Evolutionary conservation across 2,329 filamentous ascomycete species (phyloP).

Genomic region (Clarireedia hainanense): DNA sequence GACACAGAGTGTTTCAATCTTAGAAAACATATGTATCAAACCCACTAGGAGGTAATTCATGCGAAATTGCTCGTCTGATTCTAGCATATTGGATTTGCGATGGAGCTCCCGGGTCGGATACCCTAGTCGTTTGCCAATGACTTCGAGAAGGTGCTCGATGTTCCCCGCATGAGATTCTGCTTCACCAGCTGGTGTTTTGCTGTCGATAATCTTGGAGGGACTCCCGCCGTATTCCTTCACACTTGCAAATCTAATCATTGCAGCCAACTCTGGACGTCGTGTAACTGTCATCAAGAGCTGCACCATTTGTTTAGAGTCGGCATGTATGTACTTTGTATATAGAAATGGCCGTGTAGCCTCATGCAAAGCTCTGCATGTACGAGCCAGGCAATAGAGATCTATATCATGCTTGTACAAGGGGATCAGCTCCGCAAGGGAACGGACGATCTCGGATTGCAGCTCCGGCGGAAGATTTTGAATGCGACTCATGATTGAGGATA

Average conservation of each 20-base stretch:
- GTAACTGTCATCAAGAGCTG: not conserved
- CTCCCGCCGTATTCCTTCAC: not conserved
- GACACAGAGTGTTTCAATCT: not conserved
- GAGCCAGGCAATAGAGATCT: not conserved
- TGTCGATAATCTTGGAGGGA: not conserved
- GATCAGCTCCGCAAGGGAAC: not conserved
- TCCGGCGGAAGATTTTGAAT: not conserved
- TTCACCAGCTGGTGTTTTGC: not conserved
- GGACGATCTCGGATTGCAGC: not conserved
- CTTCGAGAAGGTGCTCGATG: not conserved
- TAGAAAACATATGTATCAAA: not conserved
- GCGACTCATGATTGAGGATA: not conserved
- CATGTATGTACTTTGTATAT: not conserved
- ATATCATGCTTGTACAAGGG: not conserved
- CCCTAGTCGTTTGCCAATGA: not conserved
- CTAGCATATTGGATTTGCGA: not conserved
- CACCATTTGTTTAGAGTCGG: not conserved
- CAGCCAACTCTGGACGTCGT: not conserved
- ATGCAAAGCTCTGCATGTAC: not conserved
- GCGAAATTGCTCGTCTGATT: not conserved
- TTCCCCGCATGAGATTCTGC: not conserved
- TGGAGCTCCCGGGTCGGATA: not conserved
- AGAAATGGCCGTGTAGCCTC: not conserved
- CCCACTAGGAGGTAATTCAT: not conserved
- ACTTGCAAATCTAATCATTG: not conserved